These are phyloP conservation scores for Vinca major DNA, from an alignment of 305 asterid species.

Conservation along the genomic window DNA sequence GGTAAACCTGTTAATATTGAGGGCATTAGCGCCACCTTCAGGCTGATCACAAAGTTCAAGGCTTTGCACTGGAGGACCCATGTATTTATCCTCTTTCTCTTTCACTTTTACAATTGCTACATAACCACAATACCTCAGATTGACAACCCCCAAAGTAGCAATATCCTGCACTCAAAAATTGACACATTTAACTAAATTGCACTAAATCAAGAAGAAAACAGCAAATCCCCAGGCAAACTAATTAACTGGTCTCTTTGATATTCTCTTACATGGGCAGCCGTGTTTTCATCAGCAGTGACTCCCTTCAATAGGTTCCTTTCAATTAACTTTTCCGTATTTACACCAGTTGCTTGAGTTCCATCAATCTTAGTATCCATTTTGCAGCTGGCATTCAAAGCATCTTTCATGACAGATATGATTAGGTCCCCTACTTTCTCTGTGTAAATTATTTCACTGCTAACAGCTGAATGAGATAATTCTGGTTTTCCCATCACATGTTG, in stretches of 20 bases:
- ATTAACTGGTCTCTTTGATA: constrained; percentile 6
- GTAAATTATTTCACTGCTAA: constrained; percentile 27
- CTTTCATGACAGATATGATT: constrained; percentile 62
- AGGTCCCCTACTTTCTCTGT: constrained; percentile 83
- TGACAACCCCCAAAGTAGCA: constrained; percentile 29
- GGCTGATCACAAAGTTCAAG: constrained; percentile 69
- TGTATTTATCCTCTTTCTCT: constrained; percentile 43
- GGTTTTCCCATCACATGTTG: constrained; percentile 55
- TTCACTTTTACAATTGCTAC: constrained; percentile 45
- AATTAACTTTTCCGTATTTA: constrained; percentile 50
- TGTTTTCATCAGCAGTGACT: constrained; percentile 90
- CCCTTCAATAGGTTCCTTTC: constrained; percentile 95
- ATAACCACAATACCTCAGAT: constrained; percentile 23
- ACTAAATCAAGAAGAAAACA: constrained; percentile 20
- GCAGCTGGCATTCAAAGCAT: constrained; percentile 77
- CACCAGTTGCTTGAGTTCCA: constrained; percentile 72
- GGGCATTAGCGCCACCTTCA: constrained; percentile 31
- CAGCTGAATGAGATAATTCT: constrained; percentile 37
- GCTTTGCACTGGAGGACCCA: constrained; percentile 40
- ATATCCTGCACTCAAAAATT: constrained; percentile 46
- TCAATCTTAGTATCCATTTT: constrained; percentile 91
- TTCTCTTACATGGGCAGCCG: constrained; percentile 87
- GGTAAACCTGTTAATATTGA: constrained; percentile 26
- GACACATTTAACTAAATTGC: constrained; percentile 15
- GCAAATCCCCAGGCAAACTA: constrained; percentile 3